Evolutionary conservation across 1,284 basidiomycete genomes (phyloP), one percentile per base, ranked within the genome.

Genomic region (Boletus smithii): DNA sequence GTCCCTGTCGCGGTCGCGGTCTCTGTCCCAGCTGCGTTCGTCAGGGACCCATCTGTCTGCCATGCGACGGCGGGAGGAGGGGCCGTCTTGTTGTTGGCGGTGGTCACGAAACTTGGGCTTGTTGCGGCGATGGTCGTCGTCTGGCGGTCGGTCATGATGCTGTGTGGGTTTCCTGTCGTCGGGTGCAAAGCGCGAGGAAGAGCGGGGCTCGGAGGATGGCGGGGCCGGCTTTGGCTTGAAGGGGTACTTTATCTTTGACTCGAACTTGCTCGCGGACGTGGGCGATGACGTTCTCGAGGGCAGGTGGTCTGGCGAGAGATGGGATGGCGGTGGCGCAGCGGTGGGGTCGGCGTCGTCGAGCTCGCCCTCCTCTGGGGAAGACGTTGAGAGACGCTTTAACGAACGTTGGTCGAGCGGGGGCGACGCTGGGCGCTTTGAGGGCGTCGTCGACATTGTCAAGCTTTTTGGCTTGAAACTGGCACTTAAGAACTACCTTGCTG

Each of bases 321-420:
- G 54, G 18, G 44, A 10, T 16, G 66, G 53, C 6, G 14, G 54
- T 24, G 51, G 53, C 6, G 48, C 51, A 27, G 44, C 44, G 35
- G 49, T 26, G 5, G 27, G 42, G 35, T 60, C 61, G 37, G 38
- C 44, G 57, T 78, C 76, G 57, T 87, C 85, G 44, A 89, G 68
- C 59, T 89, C 87, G 42, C 86, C 86, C 61, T 89, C 87, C 64
- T 89, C 86, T 42, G 85, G 86, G 1, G 85, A 82, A 1, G 73
- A 76, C 2, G 80, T 76, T 8, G 73, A 72, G 17, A 65, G 71
- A 33, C 84, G 73, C 60, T 88, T 89, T 8, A 64, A 33, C 5
- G 77, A 73, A 38, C 81, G 73, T 32, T 66, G 63, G 52, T 69
- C 66, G 3, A 70, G 65, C 35, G 75, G 73, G 9, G 79, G 77